Evolutionary conservation across 257 asterid species (phyloP), one percentile per base, ranked within the genome.

Genomic region (Cinchona pubescens): DNA sequence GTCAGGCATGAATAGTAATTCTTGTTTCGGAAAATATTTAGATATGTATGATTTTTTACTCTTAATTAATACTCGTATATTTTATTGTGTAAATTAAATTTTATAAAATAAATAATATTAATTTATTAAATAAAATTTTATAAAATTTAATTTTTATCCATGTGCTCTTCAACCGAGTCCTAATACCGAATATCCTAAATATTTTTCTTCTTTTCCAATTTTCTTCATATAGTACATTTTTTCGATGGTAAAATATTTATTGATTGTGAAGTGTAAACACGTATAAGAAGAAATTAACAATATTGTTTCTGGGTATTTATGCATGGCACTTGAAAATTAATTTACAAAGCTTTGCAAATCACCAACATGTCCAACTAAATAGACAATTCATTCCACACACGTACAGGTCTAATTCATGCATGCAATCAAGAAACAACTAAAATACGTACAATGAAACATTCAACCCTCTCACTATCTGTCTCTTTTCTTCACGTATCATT

Each of bases 331-430:
- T 27, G 67, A 59, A 40, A 59, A 58, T 73, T 72, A 59, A 58
- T 73, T 72, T 59, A 73, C 69, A 59, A n/a, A 29, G 48, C 68
- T 42, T 40, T 60, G 58, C 21, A 23, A 73, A 59, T 73, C 32
- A 40, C 37, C 56, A 42, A 11, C 72, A n/a, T n/a, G 45, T n/a
- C 72, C 58, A 43, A 67, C 56, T 43, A 43, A n/a, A 65, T 65
- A 38, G 60, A 69, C 60, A 68, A 69, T 46, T 48, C 14, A 69
- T 46, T 48, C 14, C 60, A 14, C 76, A 58, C 76, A 40, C n/a
- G n/a, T n/a, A n/a, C 38, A 3, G 68, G 19, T 49, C 42, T 8
- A 38, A 38, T 42, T 58, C 75, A 25, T 71, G 75, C 55, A 71
- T 63, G 69, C 46, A 63, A 18, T 8, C 27, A 35, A 7, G 27